Base-by-base conservation (phyloP, 2,329 filamentous ascomycete genomes). In the Verruconis gallopava region DNA sequence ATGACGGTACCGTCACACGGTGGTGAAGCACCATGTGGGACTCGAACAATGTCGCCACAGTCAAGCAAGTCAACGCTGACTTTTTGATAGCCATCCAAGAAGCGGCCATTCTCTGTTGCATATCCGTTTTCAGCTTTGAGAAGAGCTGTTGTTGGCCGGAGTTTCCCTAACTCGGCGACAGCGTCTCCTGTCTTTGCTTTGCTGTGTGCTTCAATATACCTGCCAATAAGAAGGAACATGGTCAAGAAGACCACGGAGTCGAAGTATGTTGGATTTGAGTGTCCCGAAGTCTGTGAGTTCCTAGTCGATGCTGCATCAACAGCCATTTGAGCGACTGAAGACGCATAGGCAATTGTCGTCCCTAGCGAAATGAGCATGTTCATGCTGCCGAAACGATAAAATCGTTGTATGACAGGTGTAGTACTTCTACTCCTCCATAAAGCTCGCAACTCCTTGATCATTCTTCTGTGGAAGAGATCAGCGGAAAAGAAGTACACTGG, bases 301-400 rank as follows among this genome's bases (percentile, higher is more conserved):
- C 37, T 13, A 6, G 5, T 11, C 13, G 6, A 9, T 11, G 68
- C 72, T 3, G 66, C 67, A 4, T 68, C 72, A 3, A 77, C 73
- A 4, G 77, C 73, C 39, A 95, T 71, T 48, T 93, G 78, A 13
- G 77, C 79, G 18, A 93, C 64, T 0, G 85, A 93, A 1, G 85
- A 79, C 47, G 93, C 66, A 57, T 93, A 94, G 1, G 88, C 88
- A 46, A 95, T 85, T 2, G 77, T 81, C 0, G 88, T 93, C 4
- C 86, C 88, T 2, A 93, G 70, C 5, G 82, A 91, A 61, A 95
- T 88, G 46, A 95, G 72, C 65, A 91, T 81, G 55, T 93, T 93
- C 88, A 95, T 95, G 64, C 86, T 94, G 6, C 88, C 88, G 53
- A 95, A 95, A n/a, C 82, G 78, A 58, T 86, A 85, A 54, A 95